These are phyloP conservation scores for Noccaea bulbosa DNA, from an alignment of 345 rosid species.

Conservation along the genomic window DNA sequence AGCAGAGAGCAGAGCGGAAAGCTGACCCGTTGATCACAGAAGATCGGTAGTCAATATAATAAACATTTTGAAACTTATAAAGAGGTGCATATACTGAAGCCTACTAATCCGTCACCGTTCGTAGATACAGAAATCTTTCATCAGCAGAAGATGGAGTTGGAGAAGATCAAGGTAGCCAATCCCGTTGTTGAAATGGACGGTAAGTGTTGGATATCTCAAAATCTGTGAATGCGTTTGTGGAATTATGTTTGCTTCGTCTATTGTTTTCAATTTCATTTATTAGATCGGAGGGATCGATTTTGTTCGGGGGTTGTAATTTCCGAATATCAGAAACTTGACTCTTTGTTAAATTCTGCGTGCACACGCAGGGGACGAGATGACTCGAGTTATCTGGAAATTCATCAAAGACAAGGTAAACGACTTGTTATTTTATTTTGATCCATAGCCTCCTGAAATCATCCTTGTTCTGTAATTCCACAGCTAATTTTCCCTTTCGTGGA, in stretches of 20 bases:
- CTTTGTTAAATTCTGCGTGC: not conserved
- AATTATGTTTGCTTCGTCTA: not conserved
- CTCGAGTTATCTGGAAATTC: conserved; percentile 66
- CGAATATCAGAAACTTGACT: not conserved
- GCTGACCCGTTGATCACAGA: too few species aligned
- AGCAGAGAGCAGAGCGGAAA: too few species aligned
- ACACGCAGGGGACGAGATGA: conserved; percentile 72
- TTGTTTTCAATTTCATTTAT: too few species aligned
- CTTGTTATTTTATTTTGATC: not conserved
- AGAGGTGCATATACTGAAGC: too few species aligned
- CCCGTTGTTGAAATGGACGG: conserved; percentile 71
- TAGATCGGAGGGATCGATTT: conserved; percentile 11
- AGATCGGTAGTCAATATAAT: too few species aligned
- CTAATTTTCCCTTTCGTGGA: conserved; percentile 68
- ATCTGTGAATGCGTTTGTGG: not conserved
- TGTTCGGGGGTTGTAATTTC: not conserved
- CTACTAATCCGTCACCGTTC: too few species aligned
- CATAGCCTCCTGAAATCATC: not conserved
- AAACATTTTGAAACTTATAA: too few species aligned
- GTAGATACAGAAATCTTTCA: too few species aligned
- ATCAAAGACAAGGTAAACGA: conserved; percentile 60
- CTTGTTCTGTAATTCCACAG: conserved; percentile 38
- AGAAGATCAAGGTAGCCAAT: conserved; percentile 58
- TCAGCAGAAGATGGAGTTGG: conserved; percentile 45
- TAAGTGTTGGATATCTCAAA: conserved; percentile 10